Evolutionary conservation across 208 protist species (phyloP).

Genomic region (Vickermania spadyakhi): DNA sequence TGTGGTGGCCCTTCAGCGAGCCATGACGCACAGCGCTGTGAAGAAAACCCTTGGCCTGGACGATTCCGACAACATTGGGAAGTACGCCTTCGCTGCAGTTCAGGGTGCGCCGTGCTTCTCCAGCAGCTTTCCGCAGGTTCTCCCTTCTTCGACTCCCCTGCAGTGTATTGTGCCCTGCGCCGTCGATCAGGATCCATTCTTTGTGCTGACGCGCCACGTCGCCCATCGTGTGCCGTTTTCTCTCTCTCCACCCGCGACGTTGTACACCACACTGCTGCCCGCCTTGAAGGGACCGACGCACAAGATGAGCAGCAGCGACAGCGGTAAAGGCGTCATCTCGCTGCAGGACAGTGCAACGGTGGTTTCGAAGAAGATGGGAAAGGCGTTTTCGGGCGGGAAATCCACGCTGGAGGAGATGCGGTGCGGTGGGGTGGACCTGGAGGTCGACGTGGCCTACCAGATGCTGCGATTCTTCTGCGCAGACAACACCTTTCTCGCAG

Average conservation of each 20-base stretch:
- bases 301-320: constrained; percentile 97
- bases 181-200: constrained; percentile 98
- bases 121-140: constrained; percentile 91
- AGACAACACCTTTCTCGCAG: constrained; percentile 89
- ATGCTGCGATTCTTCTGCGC: constrained; percentile 96
- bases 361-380: constrained; percentile 94
- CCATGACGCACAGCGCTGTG: constrained; percentile 87
- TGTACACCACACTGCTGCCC: constrained; percentile 98
- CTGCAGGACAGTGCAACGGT: constrained; percentile 93
- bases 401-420: constrained; percentile 94
- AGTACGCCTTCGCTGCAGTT: constrained; percentile 95
- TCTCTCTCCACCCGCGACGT: constrained; percentile 87
- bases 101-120: constrained; percentile 97
- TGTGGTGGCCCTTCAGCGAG: constrained; percentile 89
- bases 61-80: constrained; percentile 91
- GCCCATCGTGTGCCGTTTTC: constrained; percentile 82
- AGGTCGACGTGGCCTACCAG: constrained; percentile 94
- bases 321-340: constrained; percentile 90
- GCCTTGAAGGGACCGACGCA: constrained; percentile 91
- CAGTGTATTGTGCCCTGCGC: constrained; percentile 97
- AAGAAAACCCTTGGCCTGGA: constrained; percentile 92
- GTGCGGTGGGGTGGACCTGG: constrained; percentile 85
- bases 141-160: constrained; percentile 46
- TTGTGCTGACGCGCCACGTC: constrained; percentile 95
- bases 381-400: constrained; percentile 96